Base-by-base conservation (phyloP, 106 monocot species). In the Platanthera guangdongensis region DNA sequence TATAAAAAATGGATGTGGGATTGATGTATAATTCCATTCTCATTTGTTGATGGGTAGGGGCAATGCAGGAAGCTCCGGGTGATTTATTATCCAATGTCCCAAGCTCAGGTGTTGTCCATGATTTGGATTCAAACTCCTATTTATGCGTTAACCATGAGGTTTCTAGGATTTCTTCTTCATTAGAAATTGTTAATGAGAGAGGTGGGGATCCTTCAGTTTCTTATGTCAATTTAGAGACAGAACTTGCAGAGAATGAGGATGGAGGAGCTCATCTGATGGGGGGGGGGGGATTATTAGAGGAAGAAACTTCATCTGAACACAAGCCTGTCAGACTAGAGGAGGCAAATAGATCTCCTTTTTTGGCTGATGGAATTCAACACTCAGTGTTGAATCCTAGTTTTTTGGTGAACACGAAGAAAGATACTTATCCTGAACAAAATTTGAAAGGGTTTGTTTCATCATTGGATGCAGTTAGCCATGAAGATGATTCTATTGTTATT, bases 71-170 rank as follows among this genome's bases (percentile, higher is more conserved):
- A n/a, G n/a, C 76, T 73, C 73, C 70, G 50, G 50, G 47, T 75
- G 78, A 64, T 7, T 80, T 60, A 22, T 73, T 74, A 74, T 68
- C 22, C n/a, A 75, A 77, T 73, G 75, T 57, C 15, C 77, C 16
- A 14, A 51, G 18, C 71, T 63, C 15, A 28, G 79, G 64, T 16
- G 50, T 32, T 60, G 39, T 22, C 49, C 70, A 57, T 28, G 68
- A 64, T 16, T 39, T 51, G 21, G 49, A 30, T 72, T 47, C 7
- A 1, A 45, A 5, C 14, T 53, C 60, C 69, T 48, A 5, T 51
- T 50, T 60, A 16, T 9, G 62, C 30, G 16, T 52, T 71, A 30
- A 48, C 46, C 71, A 71, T 57, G 47, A 78, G 78, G 32, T 47
- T 39, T 11, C 70, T 47, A 21, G 47, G 47, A 9, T 51, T 9